These are phyloP conservation scores for Cercospora sesami DNA, from an alignment of 2,329 filamentous ascomycete species.

Conservation along the genomic window DNA sequence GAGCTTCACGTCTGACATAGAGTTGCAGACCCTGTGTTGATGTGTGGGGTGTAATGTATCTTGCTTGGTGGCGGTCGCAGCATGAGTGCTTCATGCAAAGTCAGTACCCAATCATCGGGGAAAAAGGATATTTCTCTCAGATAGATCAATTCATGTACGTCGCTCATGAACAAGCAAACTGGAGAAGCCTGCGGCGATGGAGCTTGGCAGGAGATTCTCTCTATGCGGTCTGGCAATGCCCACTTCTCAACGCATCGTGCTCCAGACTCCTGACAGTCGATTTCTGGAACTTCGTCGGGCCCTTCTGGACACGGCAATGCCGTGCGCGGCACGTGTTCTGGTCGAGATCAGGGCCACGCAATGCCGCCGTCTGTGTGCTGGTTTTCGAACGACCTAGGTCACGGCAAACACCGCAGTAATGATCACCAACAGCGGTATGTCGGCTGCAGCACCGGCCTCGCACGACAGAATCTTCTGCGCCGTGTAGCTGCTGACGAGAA, in stretches of 20 bases:
- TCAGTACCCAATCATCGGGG: neutral
- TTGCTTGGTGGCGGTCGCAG: constrained; percentile 10
- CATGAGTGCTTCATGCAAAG: neutral
- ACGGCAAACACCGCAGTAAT: neutral
- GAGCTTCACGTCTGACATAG: neutral
- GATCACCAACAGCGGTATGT: neutral
- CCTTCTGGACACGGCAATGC: neutral
- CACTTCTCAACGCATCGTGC: neutral
- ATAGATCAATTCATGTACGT: neutral
- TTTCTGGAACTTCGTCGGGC: neutral
- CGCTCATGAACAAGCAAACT: constrained; percentile 4
- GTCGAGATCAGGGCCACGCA: constrained; percentile 3
- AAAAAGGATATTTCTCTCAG: neutral
- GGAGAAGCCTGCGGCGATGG: constrained; percentile 12
- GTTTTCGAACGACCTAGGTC: neutral
- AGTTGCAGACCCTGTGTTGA: neutral
- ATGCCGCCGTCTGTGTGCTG: neutral
- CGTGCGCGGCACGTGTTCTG: neutral
- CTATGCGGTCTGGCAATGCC: neutral
- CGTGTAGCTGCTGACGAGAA: neutral
- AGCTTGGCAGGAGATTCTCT: neutral
- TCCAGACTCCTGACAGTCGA: neutral
- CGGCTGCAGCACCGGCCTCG: neutral
- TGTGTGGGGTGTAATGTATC: neutral
- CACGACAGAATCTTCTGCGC: neutral